phyloP scores from a whole-genome alignment of 2,329 filamentous ascomycete species.

The Ophiocordyceps unilateralis region DNA sequence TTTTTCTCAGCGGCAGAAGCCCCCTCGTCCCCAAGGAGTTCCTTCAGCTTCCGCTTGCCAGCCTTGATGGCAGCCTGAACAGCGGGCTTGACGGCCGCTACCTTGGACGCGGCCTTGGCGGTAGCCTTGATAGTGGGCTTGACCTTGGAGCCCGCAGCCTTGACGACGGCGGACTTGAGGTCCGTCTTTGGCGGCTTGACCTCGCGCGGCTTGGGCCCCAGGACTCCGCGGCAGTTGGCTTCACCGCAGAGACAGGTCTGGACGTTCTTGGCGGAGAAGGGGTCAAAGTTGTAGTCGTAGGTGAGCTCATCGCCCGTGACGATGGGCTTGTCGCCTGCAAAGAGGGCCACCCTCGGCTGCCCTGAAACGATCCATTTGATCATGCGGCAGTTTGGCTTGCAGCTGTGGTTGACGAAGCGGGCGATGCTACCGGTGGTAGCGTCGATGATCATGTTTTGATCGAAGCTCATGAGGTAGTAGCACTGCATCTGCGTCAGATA shows the following conservation, averaged over 20 bases:
- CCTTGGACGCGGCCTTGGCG: too few relatives aligned
- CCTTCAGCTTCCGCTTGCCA: conserved; percentile 39
- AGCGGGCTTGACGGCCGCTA: too few relatives aligned
- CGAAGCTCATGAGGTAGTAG: conserved; percentile 97
- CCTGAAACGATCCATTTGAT: conserved; percentile 93
- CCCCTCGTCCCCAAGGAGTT: conserved; percentile 25
- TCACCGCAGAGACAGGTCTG: conserved; percentile 48
- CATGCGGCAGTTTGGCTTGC: conserved; percentile 92
- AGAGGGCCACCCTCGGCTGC: conserved; percentile 89
- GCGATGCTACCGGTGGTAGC: conserved; percentile 91
- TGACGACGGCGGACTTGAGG: conserved; percentile 18
- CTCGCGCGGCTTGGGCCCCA: conserved; percentile 44
- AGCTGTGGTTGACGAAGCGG: conserved; percentile 96
- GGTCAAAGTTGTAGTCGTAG: conserved; percentile 71
- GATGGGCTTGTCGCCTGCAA: conserved; percentile 77
- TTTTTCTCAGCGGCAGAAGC: conserved; percentile 18
- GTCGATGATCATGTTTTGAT: conserved; percentile 97
- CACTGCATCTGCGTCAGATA: conserved; percentile 38
- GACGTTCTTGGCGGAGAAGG: conserved; percentile 51
- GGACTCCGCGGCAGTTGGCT: conserved; percentile 44
- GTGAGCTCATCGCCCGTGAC: conserved; percentile 92
- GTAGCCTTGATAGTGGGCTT: conserved; percentile 12
- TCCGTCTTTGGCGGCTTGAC: conserved; percentile 31
- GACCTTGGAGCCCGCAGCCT: too few relatives aligned
- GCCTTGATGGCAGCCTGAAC: conserved; percentile 16